Evolutionary conservation across 1,284 basidiomycete species (phyloP).

Genomic region (Vanrija pseudolonga): DNA sequence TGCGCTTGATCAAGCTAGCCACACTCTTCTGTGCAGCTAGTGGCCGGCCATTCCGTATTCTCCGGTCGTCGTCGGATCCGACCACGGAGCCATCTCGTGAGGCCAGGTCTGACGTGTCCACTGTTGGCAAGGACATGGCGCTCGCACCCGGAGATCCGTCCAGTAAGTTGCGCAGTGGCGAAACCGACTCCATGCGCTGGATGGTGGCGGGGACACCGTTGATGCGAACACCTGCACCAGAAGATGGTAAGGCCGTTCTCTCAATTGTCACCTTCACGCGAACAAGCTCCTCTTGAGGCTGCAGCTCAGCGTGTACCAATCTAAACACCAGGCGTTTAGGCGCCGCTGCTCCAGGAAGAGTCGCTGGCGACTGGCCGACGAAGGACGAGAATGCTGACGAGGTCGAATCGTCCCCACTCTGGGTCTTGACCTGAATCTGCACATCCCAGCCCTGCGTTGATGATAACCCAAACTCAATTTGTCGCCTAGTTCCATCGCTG

Average conservation of each 20-base stretch:
- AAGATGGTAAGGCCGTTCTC: conserved; percentile 56
- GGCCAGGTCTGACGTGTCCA: conserved; percentile 25
- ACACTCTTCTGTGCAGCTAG: conserved; percentile 71
- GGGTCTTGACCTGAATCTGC: conserved; percentile 62
- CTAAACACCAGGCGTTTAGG: conserved; percentile 64
- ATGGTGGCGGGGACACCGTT: conserved; percentile 76
- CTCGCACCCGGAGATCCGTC: conserved; percentile 43
- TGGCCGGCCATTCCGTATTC: conserved; percentile 53
- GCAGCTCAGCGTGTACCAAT: conserved; percentile 64
- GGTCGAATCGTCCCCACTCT: conserved; percentile 59
- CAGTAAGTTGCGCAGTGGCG: conserved; percentile 19
- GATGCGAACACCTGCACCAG: conserved; percentile 58
- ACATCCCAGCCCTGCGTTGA: conserved; percentile 86
- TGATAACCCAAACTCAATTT: conserved; percentile 75
- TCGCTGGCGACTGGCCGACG: conserved; percentile 55
- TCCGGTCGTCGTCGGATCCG: conserved; percentile 10
- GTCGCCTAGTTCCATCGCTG: conserved; percentile 54
- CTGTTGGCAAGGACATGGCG: conserved; percentile 35
- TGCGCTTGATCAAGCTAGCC: conserved; percentile 76
- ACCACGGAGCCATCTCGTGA: conserved; percentile 18
- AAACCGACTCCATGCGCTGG: conserved; percentile 45
- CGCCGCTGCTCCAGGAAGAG: conserved; percentile 42
- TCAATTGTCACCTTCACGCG: conserved; percentile 76
- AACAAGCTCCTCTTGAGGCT: conserved; percentile 60
- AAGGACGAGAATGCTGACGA: conserved; percentile 67